phyloP scores from a whole-genome alignment of 805 yeast species.

The Saccharomycopsis guyanensis region DNA sequence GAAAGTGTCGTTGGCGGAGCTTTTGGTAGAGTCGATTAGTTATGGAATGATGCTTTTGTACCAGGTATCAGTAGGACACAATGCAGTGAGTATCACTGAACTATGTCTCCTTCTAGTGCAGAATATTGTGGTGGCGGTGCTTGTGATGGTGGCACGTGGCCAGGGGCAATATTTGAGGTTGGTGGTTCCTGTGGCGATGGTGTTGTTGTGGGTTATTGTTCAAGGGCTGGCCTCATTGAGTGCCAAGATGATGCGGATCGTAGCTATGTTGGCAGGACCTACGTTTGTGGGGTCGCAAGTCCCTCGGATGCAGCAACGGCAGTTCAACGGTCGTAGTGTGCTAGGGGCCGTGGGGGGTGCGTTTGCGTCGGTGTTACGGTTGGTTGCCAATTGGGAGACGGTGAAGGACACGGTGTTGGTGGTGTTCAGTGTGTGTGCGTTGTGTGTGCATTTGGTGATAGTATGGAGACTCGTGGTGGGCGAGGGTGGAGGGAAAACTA shows the following conservation, averaged over 20 bases:
- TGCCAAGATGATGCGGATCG: background rate
- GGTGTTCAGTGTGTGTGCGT: background rate
- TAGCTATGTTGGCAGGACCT: background rate
- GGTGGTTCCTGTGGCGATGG: background rate
- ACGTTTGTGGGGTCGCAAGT: background rate
- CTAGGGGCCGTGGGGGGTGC: background rate
- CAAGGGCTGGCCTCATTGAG: slow-evolving; percentile 1
- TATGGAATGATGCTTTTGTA: background rate
- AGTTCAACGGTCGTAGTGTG: background rate
- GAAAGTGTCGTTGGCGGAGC: background rate
- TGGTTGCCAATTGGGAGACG: background rate
- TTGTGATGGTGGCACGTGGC: background rate
- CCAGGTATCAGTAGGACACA: background rate
- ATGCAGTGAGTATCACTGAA: background rate
- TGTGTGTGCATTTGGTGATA: background rate
- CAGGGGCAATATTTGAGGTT: background rate
- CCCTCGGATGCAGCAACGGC: background rate
- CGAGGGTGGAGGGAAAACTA: too few species aligned
- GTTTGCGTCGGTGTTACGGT: background rate
- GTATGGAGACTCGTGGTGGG: background rate
- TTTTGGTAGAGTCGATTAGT: background rate
- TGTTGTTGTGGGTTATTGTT: background rate
- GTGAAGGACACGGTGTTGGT: background rate
- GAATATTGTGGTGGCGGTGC: background rate
- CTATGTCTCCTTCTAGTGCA: slow-evolving; percentile 1